phyloP scores from a whole-genome alignment of 2,329 filamentous ascomycete species.

The Colletotrichum caudatum region DNA sequence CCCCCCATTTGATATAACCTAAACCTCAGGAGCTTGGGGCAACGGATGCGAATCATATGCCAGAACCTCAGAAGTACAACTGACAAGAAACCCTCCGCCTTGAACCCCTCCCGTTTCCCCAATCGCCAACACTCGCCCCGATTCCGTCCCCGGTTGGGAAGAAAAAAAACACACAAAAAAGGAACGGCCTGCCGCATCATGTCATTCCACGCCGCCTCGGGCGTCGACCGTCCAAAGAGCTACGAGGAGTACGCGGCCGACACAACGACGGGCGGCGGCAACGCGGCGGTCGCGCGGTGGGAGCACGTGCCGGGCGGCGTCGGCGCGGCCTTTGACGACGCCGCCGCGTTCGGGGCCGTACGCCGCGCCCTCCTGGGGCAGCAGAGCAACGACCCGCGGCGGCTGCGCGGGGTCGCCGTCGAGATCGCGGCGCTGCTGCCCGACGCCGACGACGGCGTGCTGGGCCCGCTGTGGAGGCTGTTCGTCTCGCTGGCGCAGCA shows the following conservation, averaged over 20 bases:
- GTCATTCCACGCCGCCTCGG: not conserved
- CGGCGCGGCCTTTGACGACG: conserved; percentile 23
- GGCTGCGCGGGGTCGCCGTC: conserved; percentile 4
- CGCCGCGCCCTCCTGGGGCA: conserved; percentile 12
- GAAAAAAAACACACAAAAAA: no score
- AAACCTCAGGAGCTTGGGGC: not conserved
- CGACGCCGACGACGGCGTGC: conserved; percentile 6
- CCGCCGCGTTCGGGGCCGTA: conserved; percentile 10
- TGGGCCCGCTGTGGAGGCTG: conserved; percentile 36
- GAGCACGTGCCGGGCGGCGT: conserved; percentile 11
- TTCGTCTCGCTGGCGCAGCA: conserved; percentile 41
- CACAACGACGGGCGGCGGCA: not conserved
- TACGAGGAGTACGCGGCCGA: not conserved
- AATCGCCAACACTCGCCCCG: no score
- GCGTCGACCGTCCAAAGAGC: not conserved
- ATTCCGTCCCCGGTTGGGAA: not conserved
- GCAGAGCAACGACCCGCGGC: conserved; percentile 25
- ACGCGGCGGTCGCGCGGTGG: conserved; percentile 10
- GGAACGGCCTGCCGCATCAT: not conserved
- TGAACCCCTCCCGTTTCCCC: not conserved
- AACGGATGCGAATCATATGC: conserved; percentile 3
- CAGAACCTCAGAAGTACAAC: not conserved
- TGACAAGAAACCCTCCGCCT: not conserved
- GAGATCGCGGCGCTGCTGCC: conserved; percentile 22
- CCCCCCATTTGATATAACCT: no score